A percentile compares a stretch with the other conserved stretches of the same genome.
phyloP scores from a whole-genome alignment of 1,139 yeast genomes.

The Debaryomyces coudertii region DNA sequence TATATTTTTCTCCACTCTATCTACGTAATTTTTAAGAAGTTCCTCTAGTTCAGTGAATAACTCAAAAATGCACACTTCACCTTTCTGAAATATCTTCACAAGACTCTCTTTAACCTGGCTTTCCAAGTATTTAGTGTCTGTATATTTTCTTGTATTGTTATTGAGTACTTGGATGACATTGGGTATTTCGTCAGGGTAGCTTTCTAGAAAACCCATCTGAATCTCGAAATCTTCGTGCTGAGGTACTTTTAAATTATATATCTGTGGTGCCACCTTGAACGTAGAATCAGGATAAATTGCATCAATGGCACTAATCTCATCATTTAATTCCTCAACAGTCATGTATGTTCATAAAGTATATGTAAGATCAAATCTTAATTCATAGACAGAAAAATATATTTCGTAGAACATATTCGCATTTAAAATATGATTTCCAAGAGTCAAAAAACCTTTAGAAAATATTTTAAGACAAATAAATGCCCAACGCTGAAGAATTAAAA shows the following conservation, averaged over 20 bases:
- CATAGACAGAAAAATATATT: not conserved
- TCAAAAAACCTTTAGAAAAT: not conserved
- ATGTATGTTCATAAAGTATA: slow-evolving; percentile 14
- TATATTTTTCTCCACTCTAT: not conserved
- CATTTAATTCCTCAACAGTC: slow-evolving; percentile 63
- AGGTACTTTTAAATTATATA: slow-evolving; percentile 63
- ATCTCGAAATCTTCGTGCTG: slow-evolving; percentile 59
- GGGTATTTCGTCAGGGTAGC: slow-evolving; percentile 71
- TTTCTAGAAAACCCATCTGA: slow-evolving; percentile 67
- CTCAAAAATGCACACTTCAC: slow-evolving; percentile 80
- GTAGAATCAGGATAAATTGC: slow-evolving; percentile 80
- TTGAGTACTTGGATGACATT: slow-evolving; percentile 54
- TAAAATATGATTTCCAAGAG: not conserved
- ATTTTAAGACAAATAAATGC: slow-evolving; percentile 14
- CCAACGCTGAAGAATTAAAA: slow-evolving; percentile 37
- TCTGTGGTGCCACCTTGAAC: slow-evolving; percentile 32
- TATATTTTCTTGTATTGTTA: slow-evolving; percentile 31
- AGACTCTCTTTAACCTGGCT: slow-evolving; percentile 51
- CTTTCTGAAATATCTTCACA: slow-evolving; percentile 51
- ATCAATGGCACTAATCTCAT: slow-evolving; percentile 80
- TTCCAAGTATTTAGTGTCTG: slow-evolving; percentile 50
- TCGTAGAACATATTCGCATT: not conserved
- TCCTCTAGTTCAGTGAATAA: slow-evolving; percentile 67
- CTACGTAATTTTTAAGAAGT: slow-evolving; percentile 40
- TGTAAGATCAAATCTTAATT: not conserved